Evolutionary conservation across 768 basidiomycete genomes (phyloP).

Genomic region (Hygrophorus russula): DNA sequence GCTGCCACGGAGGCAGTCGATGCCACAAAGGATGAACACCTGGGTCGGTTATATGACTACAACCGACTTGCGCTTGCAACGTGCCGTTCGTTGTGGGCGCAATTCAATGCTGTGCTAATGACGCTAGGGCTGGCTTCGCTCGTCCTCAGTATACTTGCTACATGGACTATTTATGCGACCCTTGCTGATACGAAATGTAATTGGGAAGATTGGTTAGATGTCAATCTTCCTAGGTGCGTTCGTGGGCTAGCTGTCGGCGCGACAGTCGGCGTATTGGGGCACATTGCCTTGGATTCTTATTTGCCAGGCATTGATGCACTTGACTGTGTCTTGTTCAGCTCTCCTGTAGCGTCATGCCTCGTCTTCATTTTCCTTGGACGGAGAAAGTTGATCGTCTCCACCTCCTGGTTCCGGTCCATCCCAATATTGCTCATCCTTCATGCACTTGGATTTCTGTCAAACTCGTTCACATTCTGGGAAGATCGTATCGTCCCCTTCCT

Average conservation of each 20-base stretch:
- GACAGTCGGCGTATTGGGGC: conserved; percentile 22
- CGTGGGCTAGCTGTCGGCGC: conserved; percentile 27
- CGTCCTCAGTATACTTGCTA: conserved; percentile 39
- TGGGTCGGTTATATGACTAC: conserved; percentile 36
- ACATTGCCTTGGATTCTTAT: conserved; percentile 19
- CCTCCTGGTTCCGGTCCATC: conserved; percentile 17
- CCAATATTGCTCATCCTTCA: conserved; percentile 53
- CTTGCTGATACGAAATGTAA: conserved; percentile 26
- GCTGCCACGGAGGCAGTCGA: conserved; percentile 16
- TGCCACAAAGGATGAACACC: conserved; percentile 17
- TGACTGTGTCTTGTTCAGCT: conserved; percentile 39
- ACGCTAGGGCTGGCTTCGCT: conserved; percentile 57
- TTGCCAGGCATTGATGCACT: conserved; percentile 38
- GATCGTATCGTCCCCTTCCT: conserved; percentile 75
- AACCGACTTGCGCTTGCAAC: conserved; percentile 50
- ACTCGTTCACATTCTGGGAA: conserved; percentile 98
- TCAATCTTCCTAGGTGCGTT: conserved; percentile 19
- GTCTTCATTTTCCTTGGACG: conserved; percentile 31
- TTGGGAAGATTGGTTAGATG: conserved; percentile 33
- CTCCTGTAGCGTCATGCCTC: conserved; percentile 34
- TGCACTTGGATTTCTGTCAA: conserved; percentile 71
- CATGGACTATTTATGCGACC: conserved; percentile 43
- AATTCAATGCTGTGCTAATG: conserved; percentile 80
- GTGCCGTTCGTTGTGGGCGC: conserved; percentile 89
- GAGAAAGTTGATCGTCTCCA: conserved; percentile 19